phyloP scores from a whole-genome alignment of 2,329 filamentous ascomycete species.

The Plectosphaerella sp. region DNA sequence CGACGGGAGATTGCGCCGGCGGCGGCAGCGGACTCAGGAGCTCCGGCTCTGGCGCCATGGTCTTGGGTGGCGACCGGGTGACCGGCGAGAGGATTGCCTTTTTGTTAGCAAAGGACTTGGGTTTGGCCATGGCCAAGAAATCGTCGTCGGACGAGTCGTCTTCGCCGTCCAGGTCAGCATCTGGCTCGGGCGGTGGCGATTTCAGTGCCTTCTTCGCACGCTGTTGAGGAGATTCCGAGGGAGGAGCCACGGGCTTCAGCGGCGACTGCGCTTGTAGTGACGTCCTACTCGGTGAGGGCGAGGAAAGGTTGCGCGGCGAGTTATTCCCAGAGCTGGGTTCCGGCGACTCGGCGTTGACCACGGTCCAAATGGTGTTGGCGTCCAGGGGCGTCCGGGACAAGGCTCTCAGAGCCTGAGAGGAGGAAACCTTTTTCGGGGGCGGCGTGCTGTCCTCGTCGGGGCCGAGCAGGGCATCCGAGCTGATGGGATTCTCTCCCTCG shows the following conservation, averaged over 20 bases:
- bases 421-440: slow-evolving; percentile 49
- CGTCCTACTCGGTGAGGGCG: background rate
- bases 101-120: slow-evolving; percentile 24
- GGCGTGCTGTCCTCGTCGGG: slow-evolving; percentile 33
- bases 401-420: slow-evolving; percentile 48
- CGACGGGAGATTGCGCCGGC: background rate
- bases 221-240: background rate
- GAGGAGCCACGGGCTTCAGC: background rate
- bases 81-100: slow-evolving; percentile 12
- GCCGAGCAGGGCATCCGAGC: slow-evolving; percentile 25
- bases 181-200: slow-evolving; percentile 1
- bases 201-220: background rate
- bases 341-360: slow-evolving; percentile 28
- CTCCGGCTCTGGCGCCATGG: slow-evolving; percentile 2
- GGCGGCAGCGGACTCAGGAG: background rate
- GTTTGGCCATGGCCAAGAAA: slow-evolving; percentile 34
- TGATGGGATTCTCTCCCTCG: slow-evolving; percentile 16
- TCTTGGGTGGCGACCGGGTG: slow-evolving; percentile 4
- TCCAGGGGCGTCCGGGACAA: slow-evolving; percentile 48
- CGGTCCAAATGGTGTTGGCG: slow-evolving; percentile 47
- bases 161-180: slow-evolving; percentile 4
- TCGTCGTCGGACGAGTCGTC: slow-evolving; percentile 34
- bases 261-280: background rate
- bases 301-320: slow-evolving; percentile 1
- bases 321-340: slow-evolving; percentile 3